These are phyloP conservation scores for Agrocybe chaxingu DNA, from an alignment of 768 basidiomycete species.

Conservation along the genomic window DNA sequence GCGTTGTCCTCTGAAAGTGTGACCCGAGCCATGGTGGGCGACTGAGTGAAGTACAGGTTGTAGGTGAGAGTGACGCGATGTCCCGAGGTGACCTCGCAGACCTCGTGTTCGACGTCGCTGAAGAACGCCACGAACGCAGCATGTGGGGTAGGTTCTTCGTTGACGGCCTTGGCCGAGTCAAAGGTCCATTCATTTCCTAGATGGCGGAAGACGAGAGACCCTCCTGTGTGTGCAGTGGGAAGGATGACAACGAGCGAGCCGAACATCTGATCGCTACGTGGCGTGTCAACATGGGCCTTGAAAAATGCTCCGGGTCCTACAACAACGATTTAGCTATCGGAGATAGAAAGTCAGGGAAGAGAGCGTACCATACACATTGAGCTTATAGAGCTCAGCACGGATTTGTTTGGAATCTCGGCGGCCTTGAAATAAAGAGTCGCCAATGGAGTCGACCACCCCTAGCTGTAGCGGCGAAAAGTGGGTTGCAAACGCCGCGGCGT, in stretches of 20 bases:
- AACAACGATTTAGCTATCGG: neutral
- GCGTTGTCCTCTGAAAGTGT: too few species aligned
- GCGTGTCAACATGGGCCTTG: slow-evolving; percentile 44
- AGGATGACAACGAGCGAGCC: slow-evolving; percentile 46
- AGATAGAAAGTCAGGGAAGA: neutral
- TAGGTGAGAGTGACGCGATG: too few species aligned
- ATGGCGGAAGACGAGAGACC: slow-evolving; percentile 28
- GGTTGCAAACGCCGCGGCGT: slow-evolving; percentile 23
- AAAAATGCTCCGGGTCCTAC: slow-evolving; percentile 37
- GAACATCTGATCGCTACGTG: slow-evolving; percentile 37
- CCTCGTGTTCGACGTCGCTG: too few species aligned
- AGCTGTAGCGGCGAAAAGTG: slow-evolving; percentile 21
- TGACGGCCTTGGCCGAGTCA: too few species aligned
- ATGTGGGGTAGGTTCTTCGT: too few species aligned
- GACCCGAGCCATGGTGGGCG: too few species aligned
- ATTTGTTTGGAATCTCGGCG: slow-evolving; percentile 15
- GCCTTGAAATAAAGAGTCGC: slow-evolving; percentile 18
- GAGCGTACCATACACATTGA: slow-evolving; percentile 41
- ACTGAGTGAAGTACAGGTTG: too few species aligned
- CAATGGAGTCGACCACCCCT: slow-evolving; percentile 25
- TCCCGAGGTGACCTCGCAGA: too few species aligned
- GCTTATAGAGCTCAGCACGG: slow-evolving; percentile 36
- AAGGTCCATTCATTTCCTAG: slow-evolving; percentile 26
- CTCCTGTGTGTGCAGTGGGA: slow-evolving; percentile 38
- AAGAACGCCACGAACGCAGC: too few species aligned